Base-by-base conservation (phyloP, 306 rosid species). In the Cercis canadensis region DNA sequence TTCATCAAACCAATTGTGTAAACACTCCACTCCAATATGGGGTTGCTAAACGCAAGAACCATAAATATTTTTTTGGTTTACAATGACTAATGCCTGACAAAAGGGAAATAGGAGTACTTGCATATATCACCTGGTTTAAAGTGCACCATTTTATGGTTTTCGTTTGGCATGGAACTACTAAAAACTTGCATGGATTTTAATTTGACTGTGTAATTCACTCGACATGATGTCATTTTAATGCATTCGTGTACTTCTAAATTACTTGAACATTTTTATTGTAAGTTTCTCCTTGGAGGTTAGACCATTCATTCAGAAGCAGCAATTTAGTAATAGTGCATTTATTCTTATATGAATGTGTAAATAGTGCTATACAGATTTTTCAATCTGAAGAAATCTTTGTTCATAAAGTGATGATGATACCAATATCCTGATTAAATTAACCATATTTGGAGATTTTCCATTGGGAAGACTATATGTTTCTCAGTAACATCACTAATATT, bases 311-410 rank as follows among this genome's bases (percentile, higher is more conserved):
- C 50, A 36, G 46, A 7, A 2, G 24, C 14, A 33, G 15, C 13
- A 45, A 57, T 32, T 63, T 63, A 19, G 29, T 24, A 34, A 41
- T n/a, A 21, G 17, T 11, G 7, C 14, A 44, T 32, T 19, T n/a
- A 18, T 31, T 41, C 41, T 40, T 59, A 34, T 21, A 15, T 55
- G 11, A 40, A 16, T 57, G 15, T 58, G 40, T 37, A 17, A 17
- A 56, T 24, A 55, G 2, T 36, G 62, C 62, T 18, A 17, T 18
- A 53, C 6, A 12, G 43, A 11, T 41, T n/a, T 76, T 7, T 45
- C 60, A 40, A 11, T 32, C 3, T 49, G 65, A 67, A 52, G 65
- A 66, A 32, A 66, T 41, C 33, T 78, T 3, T 66, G 56, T 41
- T 59, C 14, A 1, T 18, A 13, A 11, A 16, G 40, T 58, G 52